Base-by-base conservation (phyloP, 2,329 filamentous ascomycete species). In the Amylocarpus encephaloides region DNA sequence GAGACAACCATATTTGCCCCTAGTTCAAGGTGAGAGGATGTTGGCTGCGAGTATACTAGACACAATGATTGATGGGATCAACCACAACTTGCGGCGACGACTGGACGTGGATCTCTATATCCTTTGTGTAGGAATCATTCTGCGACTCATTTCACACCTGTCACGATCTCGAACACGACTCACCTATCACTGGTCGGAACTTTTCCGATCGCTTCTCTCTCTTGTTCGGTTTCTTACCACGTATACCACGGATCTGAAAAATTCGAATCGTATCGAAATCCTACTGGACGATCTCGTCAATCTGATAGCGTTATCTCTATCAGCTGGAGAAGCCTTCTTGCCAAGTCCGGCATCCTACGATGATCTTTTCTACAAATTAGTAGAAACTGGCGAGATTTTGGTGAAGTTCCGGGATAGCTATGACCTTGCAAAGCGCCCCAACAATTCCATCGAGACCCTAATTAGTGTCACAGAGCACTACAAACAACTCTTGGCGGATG, bases 321-420 rank as follows among this genome's bases (percentile, higher is more conserved):
- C 88, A 1, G 81, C 83, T 2, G 93, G 93, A 6, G 93, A 97
- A 66, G 83, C 86, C 2, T 97, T 98, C 69, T 76, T 98, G 6
- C 93, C 92, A 0, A 88, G 87, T 29, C 84, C 90, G 0, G 80
- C 86, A 15, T 84, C 88, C 1, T 97, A 97, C 68, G 93, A 98
- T 62, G 93, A 98, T 64, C 76, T 98, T 0, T 97, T 98, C 71
- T 98, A 98, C 79, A 98, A 98, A 70, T 79, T 97, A 1, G 90
- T 97, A 22, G 93, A 98, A 69, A 87, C 85, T 1, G 89, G 91
- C 10, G 88, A 95, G 43, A 78, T 88, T 11, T 77, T 97, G 18
- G 72, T 77, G 30, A 89, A 88, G 64, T 95, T 97, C 70, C 82
- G 88, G 36, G 82, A 90, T 55, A 84, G 80, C 9, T 97, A 93